Evolutionary conservation across 1,139 yeast genomes (phyloP).

Genomic region (Suhomyces terraborum): DNA sequence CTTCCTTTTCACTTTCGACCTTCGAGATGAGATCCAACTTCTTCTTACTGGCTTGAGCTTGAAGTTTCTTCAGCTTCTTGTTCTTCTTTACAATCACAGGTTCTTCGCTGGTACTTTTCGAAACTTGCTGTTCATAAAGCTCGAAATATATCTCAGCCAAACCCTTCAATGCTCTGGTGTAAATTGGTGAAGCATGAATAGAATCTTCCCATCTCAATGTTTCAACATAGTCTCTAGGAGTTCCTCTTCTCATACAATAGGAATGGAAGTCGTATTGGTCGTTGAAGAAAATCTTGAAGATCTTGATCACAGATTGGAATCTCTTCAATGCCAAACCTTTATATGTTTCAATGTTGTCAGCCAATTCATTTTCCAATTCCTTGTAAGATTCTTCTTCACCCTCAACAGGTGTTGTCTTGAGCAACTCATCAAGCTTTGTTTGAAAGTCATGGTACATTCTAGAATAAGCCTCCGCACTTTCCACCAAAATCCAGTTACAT

Average conservation of each 20-base stretch:
- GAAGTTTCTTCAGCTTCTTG: constrained; percentile 35
- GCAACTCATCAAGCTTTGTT: constrained; percentile 19
- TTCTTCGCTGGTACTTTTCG: constrained; percentile 20
- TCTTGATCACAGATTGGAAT: constrained; percentile 63
- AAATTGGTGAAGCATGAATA: constrained; percentile 69
- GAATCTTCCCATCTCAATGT: constrained; percentile 81
- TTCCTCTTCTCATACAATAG: constrained; percentile 88
- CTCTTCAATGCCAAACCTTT: constrained; percentile 82
- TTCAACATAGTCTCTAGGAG: constrained; percentile 78
- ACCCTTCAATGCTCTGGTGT: constrained; percentile 68
- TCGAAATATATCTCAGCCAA: constrained; percentile 61
- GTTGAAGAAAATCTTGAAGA: constrained; percentile 68
- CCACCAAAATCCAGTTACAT: constrained; percentile 85
- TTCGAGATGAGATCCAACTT: constrained; percentile 40
- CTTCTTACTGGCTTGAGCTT: constrained; percentile 41
- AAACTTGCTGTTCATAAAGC: constrained; percentile 31
- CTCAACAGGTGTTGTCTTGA: constrained; percentile 19
- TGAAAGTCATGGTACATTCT: constrained; percentile 35
- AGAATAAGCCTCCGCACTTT: constrained; percentile 78
- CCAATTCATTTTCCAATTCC: constrained; percentile 34
- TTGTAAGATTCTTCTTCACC: constrained; percentile 24
- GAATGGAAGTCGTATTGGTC: constrained; percentile 96
- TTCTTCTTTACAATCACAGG: constrained; percentile 25
- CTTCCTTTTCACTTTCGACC: constrained; percentile 48
- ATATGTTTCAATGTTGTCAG: constrained; percentile 43